Evolutionary conservation across 2,329 filamentous ascomycete species (phyloP).

Genomic region (Fusarium decemcellulare): DNA sequence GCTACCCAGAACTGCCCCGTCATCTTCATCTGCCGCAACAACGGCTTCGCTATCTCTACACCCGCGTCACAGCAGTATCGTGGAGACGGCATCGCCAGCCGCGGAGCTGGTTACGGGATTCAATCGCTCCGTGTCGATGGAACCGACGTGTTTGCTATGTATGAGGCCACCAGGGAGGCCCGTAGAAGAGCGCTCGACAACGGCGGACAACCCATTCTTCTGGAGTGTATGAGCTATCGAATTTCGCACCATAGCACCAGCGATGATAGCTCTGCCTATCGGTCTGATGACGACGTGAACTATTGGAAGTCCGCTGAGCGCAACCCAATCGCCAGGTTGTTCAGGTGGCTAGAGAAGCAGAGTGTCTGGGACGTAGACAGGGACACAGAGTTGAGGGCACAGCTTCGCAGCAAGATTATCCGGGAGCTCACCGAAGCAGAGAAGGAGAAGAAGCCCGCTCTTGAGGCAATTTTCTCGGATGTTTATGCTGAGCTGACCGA

Average conservation of each 20-base stretch:
- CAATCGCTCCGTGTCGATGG: constrained; percentile 88
- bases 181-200: constrained; percentile 59
- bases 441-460: constrained; percentile 18
- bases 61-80: constrained; percentile 88
- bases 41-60: constrained; percentile 87
- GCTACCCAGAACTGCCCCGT: constrained; percentile 84
- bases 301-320: constrained; percentile 9
- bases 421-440: constrained; percentile 12
- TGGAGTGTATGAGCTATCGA: constrained; percentile 31
- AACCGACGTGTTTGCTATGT: constrained; percentile 87
- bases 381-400: not conserved
- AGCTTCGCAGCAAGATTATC: constrained; percentile 18
- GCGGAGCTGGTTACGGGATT: constrained; percentile 86
- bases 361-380: constrained; percentile 9
- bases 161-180: constrained; percentile 80
- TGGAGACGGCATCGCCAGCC: constrained; percentile 85
- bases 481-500: constrained; percentile 25
- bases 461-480: constrained; percentile 14
- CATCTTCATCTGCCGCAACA: constrained; percentile 88
- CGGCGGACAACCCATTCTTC: constrained; percentile 16
- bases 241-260: constrained; percentile 33
- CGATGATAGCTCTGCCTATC: constrained; percentile 29
- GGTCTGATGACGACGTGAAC: constrained; percentile 1
- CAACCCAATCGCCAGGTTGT: constrained; percentile 11
- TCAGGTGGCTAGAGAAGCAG: constrained; percentile 15